These are phyloP conservation scores for Hymenoscyphus linearis DNA, from an alignment of 2,329 filamentous ascomycete genomes.

Conservation along the genomic window DNA sequence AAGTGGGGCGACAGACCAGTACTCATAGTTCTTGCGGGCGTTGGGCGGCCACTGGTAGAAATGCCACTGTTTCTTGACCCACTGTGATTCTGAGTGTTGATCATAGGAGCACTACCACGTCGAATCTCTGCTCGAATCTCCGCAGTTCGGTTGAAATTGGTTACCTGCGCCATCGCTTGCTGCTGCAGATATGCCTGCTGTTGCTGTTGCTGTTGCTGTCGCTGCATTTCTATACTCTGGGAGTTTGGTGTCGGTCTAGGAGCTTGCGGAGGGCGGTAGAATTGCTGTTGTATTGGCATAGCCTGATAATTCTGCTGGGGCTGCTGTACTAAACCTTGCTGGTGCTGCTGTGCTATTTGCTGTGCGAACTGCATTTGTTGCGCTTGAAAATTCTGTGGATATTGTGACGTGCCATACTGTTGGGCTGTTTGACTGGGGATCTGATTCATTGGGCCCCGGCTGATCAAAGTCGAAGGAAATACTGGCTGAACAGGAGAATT, in stretches of 20 bases:
- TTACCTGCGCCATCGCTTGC: slow-evolving; percentile 4
- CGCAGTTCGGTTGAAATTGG: slow-evolving; percentile 14
- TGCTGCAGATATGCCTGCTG: background rate
- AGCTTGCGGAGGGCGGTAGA: background rate
- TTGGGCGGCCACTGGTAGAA: slow-evolving; percentile 16
- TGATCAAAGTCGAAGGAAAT: background rate
- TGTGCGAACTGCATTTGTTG: background rate
- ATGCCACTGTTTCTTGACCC: slow-evolving; percentile 18
- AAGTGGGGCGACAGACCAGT: background rate
- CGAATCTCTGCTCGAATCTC: slow-evolving; percentile 15
- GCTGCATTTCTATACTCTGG: slow-evolving; percentile 8
- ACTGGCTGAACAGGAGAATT: slow-evolving; percentile 22
- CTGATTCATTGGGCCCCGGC: background rate
- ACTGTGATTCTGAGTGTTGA: slow-evolving; percentile 7
- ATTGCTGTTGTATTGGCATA: slow-evolving; percentile 4
- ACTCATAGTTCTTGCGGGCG: slow-evolving; percentile 2
- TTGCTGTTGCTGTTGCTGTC: slow-evolving; percentile 6
- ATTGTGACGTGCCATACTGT: background rate
- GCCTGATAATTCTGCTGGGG: slow-evolving; percentile 7
- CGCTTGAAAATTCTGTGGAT: background rate
- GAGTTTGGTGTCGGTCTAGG: slow-evolving; percentile 3
- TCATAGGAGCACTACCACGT: slow-evolving; percentile 6
- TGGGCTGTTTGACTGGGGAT: background rate
- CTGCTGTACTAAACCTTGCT: slow-evolving; percentile 11
- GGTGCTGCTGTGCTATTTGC: slow-evolving; percentile 6